Evolutionary conservation across 164 flowering plant genomes (phyloP).

Genomic region (Paratinospora sagittata): DNA sequence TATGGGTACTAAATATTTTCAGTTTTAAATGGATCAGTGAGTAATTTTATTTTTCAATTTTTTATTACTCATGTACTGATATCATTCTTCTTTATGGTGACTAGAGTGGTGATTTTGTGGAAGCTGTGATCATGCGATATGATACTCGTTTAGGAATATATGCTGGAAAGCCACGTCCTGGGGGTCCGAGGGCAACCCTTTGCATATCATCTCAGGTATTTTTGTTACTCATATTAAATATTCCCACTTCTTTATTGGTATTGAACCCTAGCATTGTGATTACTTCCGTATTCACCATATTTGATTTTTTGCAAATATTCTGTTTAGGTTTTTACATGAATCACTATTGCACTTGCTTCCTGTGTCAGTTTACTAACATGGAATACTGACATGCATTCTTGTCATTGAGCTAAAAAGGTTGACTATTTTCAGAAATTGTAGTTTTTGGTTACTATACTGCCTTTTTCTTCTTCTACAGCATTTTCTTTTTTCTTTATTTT

Average conservation of each 20-base stretch:
- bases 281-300: background rate
- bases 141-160: conserved; percentile 75
- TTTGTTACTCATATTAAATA: background rate
- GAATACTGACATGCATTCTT: background rate
- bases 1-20: background rate
- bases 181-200: conserved; percentile 81
- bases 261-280: background rate
- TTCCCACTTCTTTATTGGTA: background rate
- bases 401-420: background rate
- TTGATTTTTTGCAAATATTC: no score
- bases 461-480: background rate
- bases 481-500: background rate
- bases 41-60: background rate
- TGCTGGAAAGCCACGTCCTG: conserved; percentile 83
- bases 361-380: background rate
- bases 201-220: conserved; percentile 93
- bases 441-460: background rate
- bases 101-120: conserved; percentile 85
- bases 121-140: conserved; percentile 94
- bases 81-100: background rate
- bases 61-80: background rate
- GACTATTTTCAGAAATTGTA: background rate
- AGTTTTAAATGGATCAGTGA: background rate
- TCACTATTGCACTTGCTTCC: background rate
- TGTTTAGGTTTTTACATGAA: background rate